These are phyloP conservation scores for Maudiozyma barnettii DNA, from an alignment of 805 yeast species.

Conservation along the genomic window DNA sequence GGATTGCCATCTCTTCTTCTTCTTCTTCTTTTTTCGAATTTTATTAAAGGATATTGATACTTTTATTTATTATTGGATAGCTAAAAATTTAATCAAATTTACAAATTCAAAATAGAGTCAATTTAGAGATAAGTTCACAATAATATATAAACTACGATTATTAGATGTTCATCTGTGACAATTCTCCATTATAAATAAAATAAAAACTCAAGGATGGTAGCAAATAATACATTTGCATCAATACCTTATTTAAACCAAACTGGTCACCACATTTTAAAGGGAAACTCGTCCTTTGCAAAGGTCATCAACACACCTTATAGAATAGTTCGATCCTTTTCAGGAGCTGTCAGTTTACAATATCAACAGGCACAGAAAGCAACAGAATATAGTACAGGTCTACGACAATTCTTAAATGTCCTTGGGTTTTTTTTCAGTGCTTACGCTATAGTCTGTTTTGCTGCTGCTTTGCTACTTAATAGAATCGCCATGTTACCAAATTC, in stretches of 20 bases:
- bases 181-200: not conserved
- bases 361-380: conserved; percentile 9
- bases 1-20: too few species aligned
- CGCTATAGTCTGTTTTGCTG: conserved; percentile 45
- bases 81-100: too few species aligned
- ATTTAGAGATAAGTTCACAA: too few species aligned
- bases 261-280: conserved; percentile 11
- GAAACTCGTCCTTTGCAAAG: conserved; percentile 6
- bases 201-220: not conserved
- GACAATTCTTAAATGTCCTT: conserved; percentile 10
- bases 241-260: conserved; percentile 21
- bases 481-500: conserved; percentile 35
- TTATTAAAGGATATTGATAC: too few species aligned
- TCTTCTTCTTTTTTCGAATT: too few species aligned
- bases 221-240: not conserved
- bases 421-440: conserved; percentile 42
- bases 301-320: conserved; percentile 11
- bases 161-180: too few species aligned
- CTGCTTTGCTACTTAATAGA: conserved; percentile 50
- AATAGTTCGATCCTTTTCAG: conserved; percentile 9
- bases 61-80: too few species aligned
- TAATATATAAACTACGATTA: too few species aligned
- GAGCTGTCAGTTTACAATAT: conserved; percentile 17
- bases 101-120: too few species aligned
- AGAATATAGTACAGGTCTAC: not conserved